Evolutionary conservation across 352 stramenopile genomes (phyloP), one percentile per base, ranked within the genome.

Genomic region (Pythium periplocum): DNA sequence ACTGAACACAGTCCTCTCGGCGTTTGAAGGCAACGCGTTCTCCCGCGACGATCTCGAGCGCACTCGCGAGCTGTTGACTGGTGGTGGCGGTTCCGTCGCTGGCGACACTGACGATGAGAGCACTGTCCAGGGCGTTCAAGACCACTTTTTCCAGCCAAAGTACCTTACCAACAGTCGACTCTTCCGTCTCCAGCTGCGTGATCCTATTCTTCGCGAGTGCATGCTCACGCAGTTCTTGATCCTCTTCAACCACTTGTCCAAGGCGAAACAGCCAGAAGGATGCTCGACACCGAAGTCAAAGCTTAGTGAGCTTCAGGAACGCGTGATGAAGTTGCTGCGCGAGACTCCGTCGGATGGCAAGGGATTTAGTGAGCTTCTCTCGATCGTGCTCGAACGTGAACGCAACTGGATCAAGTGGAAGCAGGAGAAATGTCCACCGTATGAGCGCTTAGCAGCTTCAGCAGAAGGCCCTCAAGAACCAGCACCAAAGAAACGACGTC

Each of bases 361-460:
- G 51, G 73, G 81, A 5, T 97, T 92, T 45, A 92, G 77, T n/a
- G 71, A 89, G n/a, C 91, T 95, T 77, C 76, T 97, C 11, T 66
- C 78, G 26, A 71, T 73, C 26, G 84, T 97, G 39, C 64, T 97
- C 4, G 78, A 95, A 51, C 81, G 89, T 5, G 89, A 97, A 64
- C 76, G 78, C 32, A 93, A 95, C 53, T 97, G 85, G 86, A 86
- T 90, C 44, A 82, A 90, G 59, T 97, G 89, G 89, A 97, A 97
- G 59, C 61, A 77, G 31, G 82, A 94, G n/a, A 91, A 90, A 51
- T 96, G 87, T 59, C 80, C 78, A 7, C 71, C 59, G 48, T 93
- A 92, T 49, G 84, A 95, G 42, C 79, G 73, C 17, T 81, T 74
- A 32, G 63, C 67, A 4, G 38, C 50, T 62, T 10, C 42, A 47